phyloP scores from a whole-genome alignment of 768 basidiomycete species.

The Lactarius pseudohatsudake region DNA sequence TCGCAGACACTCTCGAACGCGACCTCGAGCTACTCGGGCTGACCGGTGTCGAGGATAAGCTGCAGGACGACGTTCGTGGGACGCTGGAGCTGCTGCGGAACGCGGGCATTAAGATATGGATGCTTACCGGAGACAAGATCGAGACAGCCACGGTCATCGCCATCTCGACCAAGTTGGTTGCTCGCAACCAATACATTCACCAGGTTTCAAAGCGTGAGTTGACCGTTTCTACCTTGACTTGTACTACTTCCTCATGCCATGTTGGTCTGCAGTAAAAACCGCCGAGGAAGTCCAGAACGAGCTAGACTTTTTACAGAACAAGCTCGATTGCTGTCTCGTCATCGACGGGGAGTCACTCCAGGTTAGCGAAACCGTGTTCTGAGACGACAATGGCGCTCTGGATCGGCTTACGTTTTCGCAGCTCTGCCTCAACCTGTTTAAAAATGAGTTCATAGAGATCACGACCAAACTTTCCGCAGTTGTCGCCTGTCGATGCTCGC shows the following conservation, averaged over 20 bases:
- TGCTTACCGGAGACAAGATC: slow-evolving; percentile 99
- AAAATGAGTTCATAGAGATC: slow-evolving; percentile 93
- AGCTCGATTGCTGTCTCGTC: slow-evolving; percentile 95
- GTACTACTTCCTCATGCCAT: background rate
- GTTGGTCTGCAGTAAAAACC: slow-evolving; percentile 64
- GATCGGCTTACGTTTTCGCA: slow-evolving; percentile 35
- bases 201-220: slow-evolving; percentile 86
- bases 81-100: slow-evolving; percentile 92
- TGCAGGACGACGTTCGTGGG: slow-evolving; percentile 95
- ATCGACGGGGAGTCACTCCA: slow-evolving; percentile 97
- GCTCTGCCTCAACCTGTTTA: slow-evolving; percentile 90
- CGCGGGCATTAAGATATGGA: slow-evolving; percentile 99
- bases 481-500: slow-evolving; percentile 96
- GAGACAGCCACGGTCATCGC: slow-evolving; percentile 99
- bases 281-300: slow-evolving; percentile 81
- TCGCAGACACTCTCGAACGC: slow-evolving; percentile 75
- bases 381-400: background rate
- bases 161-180: slow-evolving; percentile 94
- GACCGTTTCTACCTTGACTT: slow-evolving; percentile 19
- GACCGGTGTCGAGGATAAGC: slow-evolving; percentile 98
- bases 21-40: slow-evolving; percentile 91
- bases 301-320: slow-evolving; percentile 90
- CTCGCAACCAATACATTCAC: slow-evolving; percentile 95
- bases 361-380: slow-evolving; percentile 42
- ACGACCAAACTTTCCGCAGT: slow-evolving; percentile 95